A percentile compares a stretch with the other conserved stretches of the same genome.
Evolutionary conservation across 1,284 basidiomycete genomes (phyloP).

Genomic region (Cystobasidium sp.): DNA sequence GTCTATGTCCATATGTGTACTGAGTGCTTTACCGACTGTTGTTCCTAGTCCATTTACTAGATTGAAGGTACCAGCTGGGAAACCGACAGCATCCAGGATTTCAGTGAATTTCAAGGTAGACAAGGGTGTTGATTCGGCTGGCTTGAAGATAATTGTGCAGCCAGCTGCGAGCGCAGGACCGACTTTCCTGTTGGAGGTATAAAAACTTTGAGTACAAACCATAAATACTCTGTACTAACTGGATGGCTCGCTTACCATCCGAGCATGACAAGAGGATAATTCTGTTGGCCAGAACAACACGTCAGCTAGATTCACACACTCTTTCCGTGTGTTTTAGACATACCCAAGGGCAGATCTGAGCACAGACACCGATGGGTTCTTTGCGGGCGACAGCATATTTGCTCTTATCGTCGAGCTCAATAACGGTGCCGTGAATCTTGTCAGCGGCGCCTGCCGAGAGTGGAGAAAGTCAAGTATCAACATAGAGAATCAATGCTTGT

Average conservation of each 20-base stretch:
- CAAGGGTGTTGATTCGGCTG: slow-evolving; percentile 54
- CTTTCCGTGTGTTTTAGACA: slow-evolving; percentile 47
- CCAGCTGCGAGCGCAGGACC: slow-evolving; percentile 55
- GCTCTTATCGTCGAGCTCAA: slow-evolving; percentile 54
- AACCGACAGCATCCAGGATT: slow-evolving; percentile 52
- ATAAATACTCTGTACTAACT: too few relatives aligned
- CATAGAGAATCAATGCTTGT: neutral
- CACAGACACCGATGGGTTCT: slow-evolving; percentile 57
- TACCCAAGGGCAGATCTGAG: slow-evolving; percentile 50
- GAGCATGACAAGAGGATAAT: slow-evolving; percentile 44
- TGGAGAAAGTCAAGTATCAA: too few relatives aligned
- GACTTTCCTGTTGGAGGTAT: slow-evolving; percentile 54
- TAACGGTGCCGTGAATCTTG: slow-evolving; percentile 56
- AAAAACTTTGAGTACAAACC: too few relatives aligned
- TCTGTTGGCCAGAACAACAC: slow-evolving; percentile 1
- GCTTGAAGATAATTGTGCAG: slow-evolving; percentile 54
- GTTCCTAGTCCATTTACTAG: slow-evolving; percentile 53
- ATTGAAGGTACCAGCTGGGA: slow-evolving; percentile 54
- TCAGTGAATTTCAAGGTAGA: slow-evolving; percentile 50
- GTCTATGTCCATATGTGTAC: slow-evolving; percentile 49
- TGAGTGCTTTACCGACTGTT: slow-evolving; percentile 43
- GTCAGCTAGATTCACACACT: neutral
- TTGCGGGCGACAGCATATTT: slow-evolving; percentile 53
- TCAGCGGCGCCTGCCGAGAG: slow-evolving; percentile 48
- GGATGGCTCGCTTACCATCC: slow-evolving; percentile 45